Conservation (phyloP, 1,284 basidiomycete genomes). For the Bjerkandera adusta region DNA sequence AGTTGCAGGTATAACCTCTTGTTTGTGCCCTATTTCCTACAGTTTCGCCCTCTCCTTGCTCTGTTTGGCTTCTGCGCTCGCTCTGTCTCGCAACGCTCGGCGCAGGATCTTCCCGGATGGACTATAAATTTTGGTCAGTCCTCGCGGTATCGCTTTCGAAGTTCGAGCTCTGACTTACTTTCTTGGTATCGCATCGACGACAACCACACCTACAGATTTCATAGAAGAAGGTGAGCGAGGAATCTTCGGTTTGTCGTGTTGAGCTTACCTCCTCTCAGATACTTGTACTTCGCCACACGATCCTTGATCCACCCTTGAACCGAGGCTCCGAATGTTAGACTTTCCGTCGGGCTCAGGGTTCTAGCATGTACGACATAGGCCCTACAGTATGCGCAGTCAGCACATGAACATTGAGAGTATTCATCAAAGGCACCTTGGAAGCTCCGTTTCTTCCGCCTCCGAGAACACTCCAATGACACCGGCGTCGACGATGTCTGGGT, state of each 20-base stretch:
- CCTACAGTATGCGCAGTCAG: constrained; percentile 31
- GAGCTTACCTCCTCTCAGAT: constrained; percentile 58
- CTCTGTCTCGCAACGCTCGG: constrained; percentile 2
- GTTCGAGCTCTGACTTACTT: neutral
- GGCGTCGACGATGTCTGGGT: constrained; percentile 25
- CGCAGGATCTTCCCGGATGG: constrained; percentile 13
- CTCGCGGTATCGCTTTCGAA: neutral
- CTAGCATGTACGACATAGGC: constrained; percentile 67
- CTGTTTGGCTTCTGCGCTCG: neutral
- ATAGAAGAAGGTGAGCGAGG: neutral
- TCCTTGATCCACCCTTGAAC: constrained; percentile 62
- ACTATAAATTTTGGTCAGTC: neutral
- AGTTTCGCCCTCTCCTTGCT: neutral
- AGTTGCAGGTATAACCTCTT: no score
- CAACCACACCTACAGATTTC: constrained; percentile 1
- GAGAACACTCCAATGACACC: constrained; percentile 24
- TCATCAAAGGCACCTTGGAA: constrained; percentile 54
- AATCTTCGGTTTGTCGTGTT: neutral
- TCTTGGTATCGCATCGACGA: constrained; percentile 9
- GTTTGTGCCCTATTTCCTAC: neutral
- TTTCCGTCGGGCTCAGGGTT: constrained; percentile 24
- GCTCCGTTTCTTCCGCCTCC: constrained; percentile 59
- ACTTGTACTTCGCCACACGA: constrained; percentile 66
- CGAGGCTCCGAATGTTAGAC: constrained; percentile 38
- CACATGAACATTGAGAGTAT: neutral